Evolutionary conservation across 1,284 basidiomycete species (phyloP).

Genomic region (Microbotryum violaceum): DNA sequence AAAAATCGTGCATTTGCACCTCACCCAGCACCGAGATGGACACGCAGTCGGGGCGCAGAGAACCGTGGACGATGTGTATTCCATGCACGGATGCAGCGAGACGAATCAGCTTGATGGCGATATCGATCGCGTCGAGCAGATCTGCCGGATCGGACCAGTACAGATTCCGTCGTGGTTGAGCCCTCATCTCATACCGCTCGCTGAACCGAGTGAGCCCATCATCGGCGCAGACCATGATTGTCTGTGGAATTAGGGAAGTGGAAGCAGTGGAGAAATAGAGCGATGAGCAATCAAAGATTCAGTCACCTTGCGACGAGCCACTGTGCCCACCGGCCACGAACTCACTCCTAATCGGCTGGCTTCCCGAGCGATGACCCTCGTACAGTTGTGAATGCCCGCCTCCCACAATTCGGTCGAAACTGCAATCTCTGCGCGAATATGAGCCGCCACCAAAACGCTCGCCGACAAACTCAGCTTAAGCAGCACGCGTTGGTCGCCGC

Average conservation of each 20-base stretch:
- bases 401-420: slow-evolving; percentile 14
- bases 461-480: slow-evolving; percentile 24
- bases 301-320: background rate
- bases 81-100: slow-evolving; percentile 21
- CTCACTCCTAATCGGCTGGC: slow-evolving; percentile 18
- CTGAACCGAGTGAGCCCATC: slow-evolving; percentile 14
- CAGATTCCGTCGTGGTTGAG: background rate
- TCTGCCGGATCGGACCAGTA: slow-evolving; percentile 13
- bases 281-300: too few species aligned
- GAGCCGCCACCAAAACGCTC: slow-evolving; percentile 8
- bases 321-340: background rate
- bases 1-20: slow-evolving; percentile 28
- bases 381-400: slow-evolving; percentile 13
- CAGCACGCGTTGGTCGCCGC: slow-evolving; percentile 16
- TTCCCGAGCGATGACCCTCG: slow-evolving; percentile 18
- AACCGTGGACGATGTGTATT: slow-evolving; percentile 22
- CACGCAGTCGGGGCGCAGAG: slow-evolving; percentile 25
- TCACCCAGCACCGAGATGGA: slow-evolving; percentile 14
- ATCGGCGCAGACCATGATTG: slow-evolving; percentile 18
- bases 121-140: slow-evolving; percentile 12
- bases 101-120: slow-evolving; percentile 16
- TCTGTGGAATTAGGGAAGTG: background rate
- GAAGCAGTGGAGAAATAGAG: background rate
- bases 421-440: slow-evolving; percentile 22
- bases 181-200: slow-evolving; percentile 4